Evolutionary conservation across 2,329 filamentous ascomycete genomes (phyloP).

Genomic region (Mycosphaerella sp.): DNA sequence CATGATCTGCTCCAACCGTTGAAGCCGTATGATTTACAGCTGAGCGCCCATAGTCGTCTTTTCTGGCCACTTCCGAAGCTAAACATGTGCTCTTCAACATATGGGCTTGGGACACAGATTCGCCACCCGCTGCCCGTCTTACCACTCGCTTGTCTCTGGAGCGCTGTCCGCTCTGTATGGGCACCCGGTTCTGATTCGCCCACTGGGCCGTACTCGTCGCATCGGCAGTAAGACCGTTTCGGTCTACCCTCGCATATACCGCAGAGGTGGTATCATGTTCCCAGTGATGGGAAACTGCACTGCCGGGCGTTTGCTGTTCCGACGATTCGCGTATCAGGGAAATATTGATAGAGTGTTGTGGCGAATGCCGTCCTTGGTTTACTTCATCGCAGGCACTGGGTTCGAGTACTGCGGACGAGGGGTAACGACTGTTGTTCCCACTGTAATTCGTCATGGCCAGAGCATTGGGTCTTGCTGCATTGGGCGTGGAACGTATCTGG

Average conservation of each 20-base stretch:
- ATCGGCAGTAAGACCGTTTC: conserved; percentile 12
- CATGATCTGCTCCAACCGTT: too few relatives aligned
- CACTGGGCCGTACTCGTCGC: conserved; percentile 10
- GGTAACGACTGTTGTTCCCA: not conserved
- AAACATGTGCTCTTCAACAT: not conserved
- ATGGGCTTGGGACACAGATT: not conserved
- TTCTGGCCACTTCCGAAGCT: not conserved
- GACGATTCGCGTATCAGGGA: not conserved
- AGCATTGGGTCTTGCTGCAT: not conserved
- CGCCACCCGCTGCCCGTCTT: not conserved
- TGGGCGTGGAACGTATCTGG: not conserved
- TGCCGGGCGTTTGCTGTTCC: not conserved
- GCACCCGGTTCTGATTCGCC: conserved; percentile 6
- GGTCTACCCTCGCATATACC: conserved; percentile 14
- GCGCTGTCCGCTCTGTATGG: not conserved
- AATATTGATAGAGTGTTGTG: not conserved
- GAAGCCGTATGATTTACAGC: not conserved
- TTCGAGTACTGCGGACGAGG: not conserved
- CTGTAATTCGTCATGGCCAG: not conserved
- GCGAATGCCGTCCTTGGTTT: not conserved
- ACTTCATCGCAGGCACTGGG: not conserved
- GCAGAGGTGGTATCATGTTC: conserved; percentile 3
- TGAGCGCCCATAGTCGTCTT: not conserved
- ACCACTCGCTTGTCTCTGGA: not conserved
- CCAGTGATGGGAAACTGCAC: not conserved